Evolutionary conservation across 1,284 basidiomycete genomes (phyloP).

Genomic region (Mycosarcoma mackinlayi): DNA sequence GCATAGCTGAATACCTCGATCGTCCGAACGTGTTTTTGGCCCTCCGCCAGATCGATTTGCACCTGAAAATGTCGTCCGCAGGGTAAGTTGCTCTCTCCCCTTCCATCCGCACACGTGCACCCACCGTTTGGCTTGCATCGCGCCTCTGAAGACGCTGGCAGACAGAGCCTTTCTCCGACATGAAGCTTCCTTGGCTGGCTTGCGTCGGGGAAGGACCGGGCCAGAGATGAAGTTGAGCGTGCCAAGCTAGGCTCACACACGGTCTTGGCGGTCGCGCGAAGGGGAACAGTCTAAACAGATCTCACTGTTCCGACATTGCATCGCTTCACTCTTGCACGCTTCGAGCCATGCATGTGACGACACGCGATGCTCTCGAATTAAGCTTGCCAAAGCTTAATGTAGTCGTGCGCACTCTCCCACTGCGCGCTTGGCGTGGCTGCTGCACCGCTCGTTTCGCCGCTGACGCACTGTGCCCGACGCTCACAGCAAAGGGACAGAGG

Average conservation of each 20-base stretch:
- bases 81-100: constrained; percentile 25
- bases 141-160: background rate
- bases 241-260: no score
- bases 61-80: constrained; percentile 28
- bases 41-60: background rate
- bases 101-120: background rate
- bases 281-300: no score
- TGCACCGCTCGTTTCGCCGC: background rate
- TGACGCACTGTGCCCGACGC: background rate
- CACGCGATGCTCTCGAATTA: constrained; percentile 8
- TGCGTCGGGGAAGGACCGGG: constrained; percentile 7
- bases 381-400: background rate
- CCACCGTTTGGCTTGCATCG: constrained; percentile 8
- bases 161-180: background rate
- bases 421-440: background rate
- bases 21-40: background rate
- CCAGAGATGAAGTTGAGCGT: constrained; percentile 10
- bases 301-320: constrained; percentile 10
- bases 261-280: no score
- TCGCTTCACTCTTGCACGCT: background rate
- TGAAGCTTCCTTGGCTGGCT: constrained; percentile 12
- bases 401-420: background rate
- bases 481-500: constrained; percentile 2
- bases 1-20: background rate
- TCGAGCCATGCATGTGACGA: constrained; percentile 4